Evolutionary conservation across 495 filamentous ascomycete species (phyloP), one percentile per base, ranked within the genome.

Genomic region (Penicillium ochrochloron): DNA sequence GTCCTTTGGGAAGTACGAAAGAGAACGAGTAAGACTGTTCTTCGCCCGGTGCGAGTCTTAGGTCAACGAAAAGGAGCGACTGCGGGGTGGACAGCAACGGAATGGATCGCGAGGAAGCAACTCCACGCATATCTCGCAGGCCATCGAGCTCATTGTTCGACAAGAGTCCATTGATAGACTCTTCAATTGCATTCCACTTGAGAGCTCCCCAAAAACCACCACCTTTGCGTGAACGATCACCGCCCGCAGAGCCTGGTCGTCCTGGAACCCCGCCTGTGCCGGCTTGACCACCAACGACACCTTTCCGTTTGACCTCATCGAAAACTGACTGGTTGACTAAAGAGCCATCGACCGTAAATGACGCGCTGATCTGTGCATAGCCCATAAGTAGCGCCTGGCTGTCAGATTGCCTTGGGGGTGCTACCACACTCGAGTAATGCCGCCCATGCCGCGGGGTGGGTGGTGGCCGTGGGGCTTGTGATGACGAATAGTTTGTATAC

Each of bases 61-160:
- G 83, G 72, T 99, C 93, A 41, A 99, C 94, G 70, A 99, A 99
- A 17, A 99, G 82, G 64, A 99, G 92, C 7, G 93, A 97, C 75
- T 98, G 95, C n/a, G 94, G 92, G 9, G 95, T 97, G 25, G 93
- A 96, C 21, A 99, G 76, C 42, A 99, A 81, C 3, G 95, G 95
- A 42, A 99, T 89, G 21, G 90, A 89, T 72, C 90, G 91, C 17
- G 93, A 89, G 66, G 82, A 87, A 50, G 89, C 88, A 60, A 90
- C 88, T 0, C 89, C 91, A 66, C 92, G 91, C 92, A 97, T 97
- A 70, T 97, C 92, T 76, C 92, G 92, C 63, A 98, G 91, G 58
- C 89, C 96, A 78, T 94, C 95, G 65, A 93, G 86, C 63, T 97
- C 93, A 52, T 89, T 89, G 21, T 89, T 88, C 10, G 93, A 93